Evolutionary conservation across 2,329 filamentous ascomycete species (phyloP).

Genomic region (Cladosporium velox): DNA sequence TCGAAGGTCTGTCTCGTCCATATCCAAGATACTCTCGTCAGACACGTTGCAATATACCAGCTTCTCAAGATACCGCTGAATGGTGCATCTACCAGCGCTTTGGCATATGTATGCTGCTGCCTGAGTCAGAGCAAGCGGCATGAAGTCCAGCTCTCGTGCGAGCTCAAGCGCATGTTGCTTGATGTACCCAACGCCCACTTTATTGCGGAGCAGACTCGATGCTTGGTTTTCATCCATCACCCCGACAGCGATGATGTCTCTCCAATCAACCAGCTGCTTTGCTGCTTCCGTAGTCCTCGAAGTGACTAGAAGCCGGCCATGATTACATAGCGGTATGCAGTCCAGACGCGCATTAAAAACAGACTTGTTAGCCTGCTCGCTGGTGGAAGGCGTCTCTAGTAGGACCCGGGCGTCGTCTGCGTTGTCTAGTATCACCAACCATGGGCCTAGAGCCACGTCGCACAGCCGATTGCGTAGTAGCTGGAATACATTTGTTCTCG

Average conservation of each 20-base stretch:
- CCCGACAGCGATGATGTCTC: neutral
- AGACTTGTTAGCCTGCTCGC: neutral
- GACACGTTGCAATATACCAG: slow-evolving; percentile 35
- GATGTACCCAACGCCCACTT: neutral
- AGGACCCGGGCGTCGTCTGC: neutral
- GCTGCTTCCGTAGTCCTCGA: neutral
- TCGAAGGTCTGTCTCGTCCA: slow-evolving; percentile 17
- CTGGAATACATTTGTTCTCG: slow-evolving; percentile 26
- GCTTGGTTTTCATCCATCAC: slow-evolving; percentile 8
- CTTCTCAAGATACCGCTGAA: slow-evolving; percentile 43
- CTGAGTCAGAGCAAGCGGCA: slow-evolving; percentile 40
- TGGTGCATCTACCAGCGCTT: slow-evolving; percentile 33
- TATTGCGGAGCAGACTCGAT: neutral
- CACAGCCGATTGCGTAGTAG: slow-evolving; percentile 28
- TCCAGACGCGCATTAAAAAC: neutral
- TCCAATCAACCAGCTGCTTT: neutral
- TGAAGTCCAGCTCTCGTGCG: slow-evolving; percentile 32
- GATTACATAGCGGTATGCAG: neutral
- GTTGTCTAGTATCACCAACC: slow-evolving; percentile 12
- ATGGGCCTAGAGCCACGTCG: slow-evolving; percentile 20
- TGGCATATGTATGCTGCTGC: slow-evolving; percentile 39
- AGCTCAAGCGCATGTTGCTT: neutral
- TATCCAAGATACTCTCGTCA: slow-evolving; percentile 25
- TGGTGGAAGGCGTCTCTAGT: neutral
- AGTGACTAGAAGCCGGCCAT: slow-evolving; percentile 2